Evolutionary conservation across 768 basidiomycete species (phyloP), one percentile per base, ranked within the genome.

Genomic region (Inosperma sp.): DNA sequence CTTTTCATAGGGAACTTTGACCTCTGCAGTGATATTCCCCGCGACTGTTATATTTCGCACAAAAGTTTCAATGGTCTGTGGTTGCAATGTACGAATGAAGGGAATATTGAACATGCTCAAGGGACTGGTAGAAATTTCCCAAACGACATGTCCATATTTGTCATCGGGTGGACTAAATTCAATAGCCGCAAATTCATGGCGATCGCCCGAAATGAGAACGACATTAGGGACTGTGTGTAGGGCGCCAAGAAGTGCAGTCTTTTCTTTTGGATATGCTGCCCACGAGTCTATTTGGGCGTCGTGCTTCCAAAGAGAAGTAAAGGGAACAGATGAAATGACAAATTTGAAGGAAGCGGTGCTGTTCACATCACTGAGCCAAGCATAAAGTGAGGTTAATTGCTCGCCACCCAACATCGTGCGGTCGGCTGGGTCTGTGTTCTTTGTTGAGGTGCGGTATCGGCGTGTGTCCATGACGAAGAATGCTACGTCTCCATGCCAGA

Each of bases 401-500:
- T 63, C 59, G 30, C 79, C 77, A 17, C 88, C 88, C 12, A 91
- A 76, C 83, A 90, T 88, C 1, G 82, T 85, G 33, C 71, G 75
- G 21, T 67, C 64, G 25, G 74, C 71, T 19, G 73, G 75, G 1
- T 65, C 64, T 0, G 63, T 63, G n/a, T 60, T 59, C 13, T 43
- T 19, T 12, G 72, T 64, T 39, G 69, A 61, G 4, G 76, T 75
- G 17, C 84, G 76, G 60, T 84, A 77, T 5, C 76, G 71, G 14
- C 85, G 73, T 1, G 84, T 86, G 66, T 89, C 87, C 69, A 84
- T 68, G n/a, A 88, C 84, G 68, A 88, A 90, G 65, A 85, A 88
- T 0, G 84, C 83, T 7, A 72, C 70, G 58, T 90, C 86, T 0
- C 80, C 85, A 55, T 83, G 77, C 27, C 72, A 71, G 65, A 85